Percentiles rank a stretch among this genome's conserved stretches.
phyloP scores from a whole-genome alignment of 163 green algal genomes.

The Scenedesmus sp. region DNA sequence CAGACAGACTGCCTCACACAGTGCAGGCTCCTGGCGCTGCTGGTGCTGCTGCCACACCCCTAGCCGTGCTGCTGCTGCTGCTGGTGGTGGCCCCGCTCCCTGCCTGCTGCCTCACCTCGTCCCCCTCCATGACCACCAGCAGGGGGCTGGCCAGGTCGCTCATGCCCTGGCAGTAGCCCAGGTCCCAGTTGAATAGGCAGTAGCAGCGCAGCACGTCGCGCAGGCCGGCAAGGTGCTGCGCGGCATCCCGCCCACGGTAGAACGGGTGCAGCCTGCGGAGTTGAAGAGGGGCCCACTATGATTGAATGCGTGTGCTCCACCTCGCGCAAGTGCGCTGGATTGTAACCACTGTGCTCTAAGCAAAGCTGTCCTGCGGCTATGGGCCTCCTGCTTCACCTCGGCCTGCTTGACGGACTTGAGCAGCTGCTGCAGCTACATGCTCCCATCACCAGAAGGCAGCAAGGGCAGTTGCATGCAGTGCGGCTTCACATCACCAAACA shows the following conservation, averaged over 20 bases:
- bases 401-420: too few relatives aligned
- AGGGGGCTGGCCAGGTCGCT: constrained; percentile 84
- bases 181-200: constrained; percentile 84
- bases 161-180: constrained; percentile 93
- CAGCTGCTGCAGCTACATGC: too few relatives aligned
- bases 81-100: too few relatives aligned
- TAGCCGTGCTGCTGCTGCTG: not conserved
- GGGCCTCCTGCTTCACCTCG: too few relatives aligned
- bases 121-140: constrained; percentile 80
- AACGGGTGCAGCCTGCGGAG: constrained; percentile 66
- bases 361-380: too few relatives aligned
- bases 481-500: too few relatives aligned
- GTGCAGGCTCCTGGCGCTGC: not conserved
- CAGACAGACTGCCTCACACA: too few relatives aligned
- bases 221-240: constrained; percentile 65
- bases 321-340: too few relatives aligned
- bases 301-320: not conserved
- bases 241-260: constrained; percentile 60
- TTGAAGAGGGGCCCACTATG: not conserved
- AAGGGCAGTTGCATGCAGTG: too few relatives aligned
- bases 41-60: not conserved
- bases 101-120: constrained; percentile 77
- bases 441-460: too few relatives aligned
- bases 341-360: too few relatives aligned
- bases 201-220: constrained; percentile 84